These are phyloP conservation scores for Beauveria medogensis DNA, from an alignment of 2,329 filamentous ascomycete species.

Conservation along the genomic window DNA sequence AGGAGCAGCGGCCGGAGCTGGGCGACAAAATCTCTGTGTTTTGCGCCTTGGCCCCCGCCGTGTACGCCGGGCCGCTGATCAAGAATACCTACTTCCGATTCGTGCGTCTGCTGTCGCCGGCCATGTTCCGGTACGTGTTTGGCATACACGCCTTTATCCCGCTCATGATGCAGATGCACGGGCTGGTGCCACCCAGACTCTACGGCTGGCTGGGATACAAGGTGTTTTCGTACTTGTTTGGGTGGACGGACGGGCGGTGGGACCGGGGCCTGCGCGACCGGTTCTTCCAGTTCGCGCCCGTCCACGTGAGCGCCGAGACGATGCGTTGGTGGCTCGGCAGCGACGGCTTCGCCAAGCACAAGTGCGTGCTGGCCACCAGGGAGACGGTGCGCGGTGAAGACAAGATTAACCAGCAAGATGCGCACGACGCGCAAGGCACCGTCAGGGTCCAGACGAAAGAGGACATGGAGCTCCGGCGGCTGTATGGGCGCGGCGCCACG, in stretches of 20 bases:
- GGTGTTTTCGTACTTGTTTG: slow-evolving; percentile 83
- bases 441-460: slow-evolving; percentile 15
- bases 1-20: slow-evolving; percentile 80
- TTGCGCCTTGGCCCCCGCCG: slow-evolving; percentile 83
- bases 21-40: slow-evolving; percentile 80
- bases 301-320: slow-evolving; percentile 80
- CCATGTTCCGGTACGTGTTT: slow-evolving; percentile 72
- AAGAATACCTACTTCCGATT: slow-evolving; percentile 87
- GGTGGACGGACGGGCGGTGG: slow-evolving; percentile 81
- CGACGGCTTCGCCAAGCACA: slow-evolving; percentile 71
- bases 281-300: slow-evolving; percentile 87
- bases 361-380: slow-evolving; percentile 76
- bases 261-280: slow-evolving; percentile 69
- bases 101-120: slow-evolving; percentile 71
- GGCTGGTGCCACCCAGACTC: slow-evolving; percentile 51
- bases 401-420: slow-evolving; percentile 44
- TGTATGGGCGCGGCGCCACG: slow-evolving; percentile 39
- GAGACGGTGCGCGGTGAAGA: slow-evolving; percentile 60
- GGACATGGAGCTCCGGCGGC: slow-evolving; percentile 26
- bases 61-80: slow-evolving; percentile 80
- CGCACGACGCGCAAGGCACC: slow-evolving; percentile 8
- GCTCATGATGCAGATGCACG: slow-evolving; percentile 81
- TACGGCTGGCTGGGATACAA: slow-evolving; percentile 81
- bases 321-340: slow-evolving; percentile 95
- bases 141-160: slow-evolving; percentile 92